These are phyloP conservation scores for Aspergillus homomorphus DNA, from an alignment of 495 filamentous ascomycete genomes.

Conservation along the genomic window DNA sequence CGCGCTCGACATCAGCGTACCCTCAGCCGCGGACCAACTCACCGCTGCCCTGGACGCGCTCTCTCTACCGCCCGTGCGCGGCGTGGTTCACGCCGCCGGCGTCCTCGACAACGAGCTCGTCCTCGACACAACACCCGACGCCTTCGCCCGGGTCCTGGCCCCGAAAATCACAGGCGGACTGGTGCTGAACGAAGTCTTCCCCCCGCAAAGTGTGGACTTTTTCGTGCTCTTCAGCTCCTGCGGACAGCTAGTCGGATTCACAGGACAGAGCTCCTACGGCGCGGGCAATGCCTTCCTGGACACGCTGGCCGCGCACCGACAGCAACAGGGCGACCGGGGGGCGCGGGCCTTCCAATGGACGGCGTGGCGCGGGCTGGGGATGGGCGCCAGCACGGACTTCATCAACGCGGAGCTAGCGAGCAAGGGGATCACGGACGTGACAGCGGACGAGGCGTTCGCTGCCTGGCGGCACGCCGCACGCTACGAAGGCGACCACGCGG, in stretches of 20 bases:
- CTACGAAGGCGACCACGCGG: constrained; percentile 36
- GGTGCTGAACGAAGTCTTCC: constrained; percentile 36
- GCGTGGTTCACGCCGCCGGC: constrained; percentile 49
- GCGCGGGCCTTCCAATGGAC: constrained; percentile 43
- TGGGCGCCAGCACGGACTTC: constrained; percentile 38
- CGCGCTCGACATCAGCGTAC: constrained; percentile 24
- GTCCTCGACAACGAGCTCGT: constrained; percentile 40
- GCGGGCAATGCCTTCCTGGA: constrained; percentile 39
- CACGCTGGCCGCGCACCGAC: constrained; percentile 31
- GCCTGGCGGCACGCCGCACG: constrained; percentile 39
- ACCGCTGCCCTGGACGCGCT: constrained; percentile 20
- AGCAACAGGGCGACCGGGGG: constrained; percentile 31
- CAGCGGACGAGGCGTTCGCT: constrained; percentile 38
- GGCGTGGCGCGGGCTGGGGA: constrained; percentile 42
- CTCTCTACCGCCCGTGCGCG: constrained; percentile 33
- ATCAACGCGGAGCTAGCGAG: constrained; percentile 38
- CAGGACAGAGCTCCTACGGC: constrained; percentile 36
- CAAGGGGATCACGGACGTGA: constrained; percentile 44
- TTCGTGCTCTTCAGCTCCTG: constrained; percentile 39
- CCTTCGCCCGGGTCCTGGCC: constrained; percentile 32
- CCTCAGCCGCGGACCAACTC: constrained; percentile 17
- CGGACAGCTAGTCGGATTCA: constrained; percentile 34
- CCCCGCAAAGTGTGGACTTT: constrained; percentile 31
- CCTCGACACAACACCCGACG: constrained; percentile 30
- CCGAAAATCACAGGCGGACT: constrained; percentile 44